Evolutionary conservation across 192 early-diverging fungal genomes (phyloP), one percentile per base, ranked within the genome.

Genomic region (Umbelopsis sp.): DNA sequence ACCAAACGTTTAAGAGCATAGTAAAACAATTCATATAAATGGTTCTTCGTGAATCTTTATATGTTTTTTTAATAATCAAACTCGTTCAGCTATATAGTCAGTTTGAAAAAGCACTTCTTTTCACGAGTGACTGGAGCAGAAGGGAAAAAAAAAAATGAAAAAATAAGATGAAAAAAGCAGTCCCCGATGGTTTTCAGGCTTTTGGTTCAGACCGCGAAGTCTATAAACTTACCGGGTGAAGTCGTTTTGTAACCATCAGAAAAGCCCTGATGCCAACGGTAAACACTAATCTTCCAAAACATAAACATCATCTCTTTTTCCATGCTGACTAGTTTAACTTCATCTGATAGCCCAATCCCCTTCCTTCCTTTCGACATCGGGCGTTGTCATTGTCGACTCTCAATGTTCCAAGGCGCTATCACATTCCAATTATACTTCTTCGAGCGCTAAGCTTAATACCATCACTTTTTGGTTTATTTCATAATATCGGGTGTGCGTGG

Each of bases 391-490:
- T 81, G 16, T 74, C 79, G 38, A 62, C 72, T 11, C 26, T 80
- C 25, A 71, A 73, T 62, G 75, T 84, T 14, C 80, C 80, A 25
- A 65, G 76, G 17, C 59, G 56, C 44, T 72, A 70, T 62, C 75
- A 77, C 44, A 24, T 75, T 1, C 77, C 76, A 54, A 71, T 81
- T 11, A 70, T 80, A 29, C 44, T 81, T 0, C 69, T 82, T 32
- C 66, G 78, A 34, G 49, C 54, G 12, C 41, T 82, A n/a, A 80
- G 80, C 43, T 36, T 84, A 38, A 70, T 81, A 29, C 83, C 83
- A 2, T 71, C 83, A 12, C 29, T 25, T 31, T 72, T 80, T 71
- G 77, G 75, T 7, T 44, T 76, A 14, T 43, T 77, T 34, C 69
- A 52, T 14, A 74, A 74, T 31, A 25, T 84, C 21, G 45, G 62